Percentiles rank a stretch among this genome's conserved stretches.
These are phyloP conservation scores for Canariomyces notabilis DNA, from an alignment of 2,329 filamentous ascomycete genomes.

Conservation along the genomic window DNA sequence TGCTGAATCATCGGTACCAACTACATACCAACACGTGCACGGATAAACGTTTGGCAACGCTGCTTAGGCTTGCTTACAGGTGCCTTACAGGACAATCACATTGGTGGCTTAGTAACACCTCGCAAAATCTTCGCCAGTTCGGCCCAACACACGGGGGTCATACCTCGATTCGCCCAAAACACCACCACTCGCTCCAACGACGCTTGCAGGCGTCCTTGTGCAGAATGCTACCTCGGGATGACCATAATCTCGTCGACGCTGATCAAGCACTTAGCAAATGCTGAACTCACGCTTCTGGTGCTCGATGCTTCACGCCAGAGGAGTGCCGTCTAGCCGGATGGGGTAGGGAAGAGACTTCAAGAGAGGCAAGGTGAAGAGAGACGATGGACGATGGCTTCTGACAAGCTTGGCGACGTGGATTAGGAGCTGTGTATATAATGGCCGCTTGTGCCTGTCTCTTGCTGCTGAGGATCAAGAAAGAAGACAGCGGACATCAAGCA, in stretches of 20 bases:
- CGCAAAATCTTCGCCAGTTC: not conserved
- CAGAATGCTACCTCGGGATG: not conserved
- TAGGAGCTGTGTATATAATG: not conserved
- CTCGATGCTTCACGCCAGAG: not conserved
- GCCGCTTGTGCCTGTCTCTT: not conserved
- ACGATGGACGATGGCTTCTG: too few relatives aligned
- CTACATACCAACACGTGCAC: conserved; percentile 2
- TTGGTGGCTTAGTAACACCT: conserved; percentile 9
- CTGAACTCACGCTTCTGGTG: not conserved
- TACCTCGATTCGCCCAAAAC: not conserved
- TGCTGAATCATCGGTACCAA: conserved; percentile 12
- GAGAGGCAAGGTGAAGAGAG: too few relatives aligned
- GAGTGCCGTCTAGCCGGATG: not conserved
- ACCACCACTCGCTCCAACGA: too few relatives aligned
- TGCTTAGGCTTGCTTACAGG: too few relatives aligned
- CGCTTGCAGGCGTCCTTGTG: too few relatives aligned
- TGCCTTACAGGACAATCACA: too few relatives aligned
- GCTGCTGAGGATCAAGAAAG: not conserved
- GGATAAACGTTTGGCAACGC: not conserved
- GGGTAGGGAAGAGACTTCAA: not conserved
- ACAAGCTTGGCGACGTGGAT: too few relatives aligned
- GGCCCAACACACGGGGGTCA: not conserved
- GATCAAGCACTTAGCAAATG: conserved; percentile 8
- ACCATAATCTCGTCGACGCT: not conserved
- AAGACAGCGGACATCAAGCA: too few relatives aligned